These are phyloP conservation scores for Salvia rosmarinus DNA, from an alignment of 257 asterid genomes.

Conservation along the genomic window DNA sequence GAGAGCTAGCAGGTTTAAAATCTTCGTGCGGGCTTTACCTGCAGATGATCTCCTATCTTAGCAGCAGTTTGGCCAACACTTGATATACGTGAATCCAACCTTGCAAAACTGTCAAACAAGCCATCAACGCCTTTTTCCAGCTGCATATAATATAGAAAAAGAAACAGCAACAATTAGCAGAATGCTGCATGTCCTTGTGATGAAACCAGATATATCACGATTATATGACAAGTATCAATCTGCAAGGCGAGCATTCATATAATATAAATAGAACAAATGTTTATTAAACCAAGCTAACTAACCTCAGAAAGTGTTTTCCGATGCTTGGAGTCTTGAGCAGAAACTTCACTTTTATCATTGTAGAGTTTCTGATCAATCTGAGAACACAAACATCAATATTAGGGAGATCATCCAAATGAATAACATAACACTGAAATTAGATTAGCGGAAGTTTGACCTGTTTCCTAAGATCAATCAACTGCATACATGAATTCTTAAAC, in stretches of 20 bases:
- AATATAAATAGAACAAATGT: conserved; percentile 19
- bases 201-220: conserved; percentile 23
- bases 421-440: conserved; percentile 6
- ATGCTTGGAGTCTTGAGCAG: conserved; percentile 89
- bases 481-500: conserved; percentile 80
- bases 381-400: conserved; percentile 30
- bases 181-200: conserved; percentile 16
- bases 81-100: conserved; percentile 95
- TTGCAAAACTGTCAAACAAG: conserved; percentile 88
- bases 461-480: conserved; percentile 84
- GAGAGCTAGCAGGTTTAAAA: conserved; percentile 18
- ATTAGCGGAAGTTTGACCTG: conserved; percentile 51
- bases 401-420: conserved; percentile 33
- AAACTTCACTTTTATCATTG: conserved; percentile 79
- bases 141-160: conserved; percentile 50
- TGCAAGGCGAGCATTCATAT: not conserved
- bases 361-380: conserved; percentile 90
- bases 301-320: conserved; percentile 95
- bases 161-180: conserved; percentile 22
- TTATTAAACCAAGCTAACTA: conserved; percentile 22
- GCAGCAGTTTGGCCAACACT: conserved; percentile 99
- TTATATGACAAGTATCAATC: conserved; percentile 12
- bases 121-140: conserved; percentile 99
- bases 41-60: conserved; percentile 97
- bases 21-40: conserved; percentile 52